These are phyloP conservation scores for Eucalyptus curtisii DNA, from an alignment of 345 rosid genomes.

Conservation along the genomic window DNA sequence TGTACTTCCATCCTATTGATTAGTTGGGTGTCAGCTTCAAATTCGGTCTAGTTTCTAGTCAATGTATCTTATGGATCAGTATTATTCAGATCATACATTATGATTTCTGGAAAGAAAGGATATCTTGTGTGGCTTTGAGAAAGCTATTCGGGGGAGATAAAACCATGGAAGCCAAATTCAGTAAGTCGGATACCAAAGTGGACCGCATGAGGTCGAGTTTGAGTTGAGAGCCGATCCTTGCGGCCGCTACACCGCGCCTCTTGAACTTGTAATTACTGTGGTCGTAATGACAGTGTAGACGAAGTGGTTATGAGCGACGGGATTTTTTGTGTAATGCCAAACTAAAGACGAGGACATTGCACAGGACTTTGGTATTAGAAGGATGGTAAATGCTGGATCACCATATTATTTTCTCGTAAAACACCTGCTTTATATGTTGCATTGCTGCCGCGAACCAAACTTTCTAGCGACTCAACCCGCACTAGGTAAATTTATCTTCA, in stretches of 20 bases:
- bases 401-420: not conserved
- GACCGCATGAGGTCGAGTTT: not conserved
- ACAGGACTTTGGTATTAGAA: not conserved
- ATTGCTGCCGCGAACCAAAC: not conserved
- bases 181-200: not conserved
- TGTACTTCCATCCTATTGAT: not conserved
- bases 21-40: not conserved
- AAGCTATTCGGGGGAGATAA: not conserved
- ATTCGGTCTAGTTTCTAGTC: not conserved
- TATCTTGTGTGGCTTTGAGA: not conserved
- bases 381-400: not conserved
- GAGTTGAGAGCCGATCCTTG: not conserved
- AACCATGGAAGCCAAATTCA: not conserved
- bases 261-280: not conserved
- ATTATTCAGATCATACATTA: not conserved
- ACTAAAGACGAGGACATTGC: not conserved
- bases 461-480: not conserved
- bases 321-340: not conserved
- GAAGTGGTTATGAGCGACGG: not conserved
- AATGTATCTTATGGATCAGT: not conserved
- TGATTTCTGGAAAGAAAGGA: not conserved
- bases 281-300: not conserved
- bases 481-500: not conserved
- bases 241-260: not conserved
- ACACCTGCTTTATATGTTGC: not conserved